Base-by-base conservation (phyloP, 345 rosid species). In the Rubroshorea leprosula region DNA sequence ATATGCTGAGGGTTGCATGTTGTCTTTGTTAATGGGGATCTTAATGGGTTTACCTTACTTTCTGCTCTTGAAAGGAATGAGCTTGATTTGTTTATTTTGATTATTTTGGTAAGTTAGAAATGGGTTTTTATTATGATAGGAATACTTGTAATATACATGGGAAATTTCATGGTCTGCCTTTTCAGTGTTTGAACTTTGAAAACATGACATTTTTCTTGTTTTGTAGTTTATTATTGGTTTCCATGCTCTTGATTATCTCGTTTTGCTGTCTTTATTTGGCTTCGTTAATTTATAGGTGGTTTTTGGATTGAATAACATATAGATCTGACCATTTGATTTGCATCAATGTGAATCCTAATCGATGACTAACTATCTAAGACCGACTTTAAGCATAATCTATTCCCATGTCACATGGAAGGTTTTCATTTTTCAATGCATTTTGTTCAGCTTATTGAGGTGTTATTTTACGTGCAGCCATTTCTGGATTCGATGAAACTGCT, bases 401-500 rank as follows among this genome's bases (percentile, higher is more conserved):
- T 83, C 73, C 67, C 48, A 61, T 67, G 64, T 78, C 91, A 89
- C 95, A 86, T 83, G 96, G 74, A 68, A 38, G 61, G 71, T 35
- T 63, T 74, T n/a, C n/a, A n/a, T n/a, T 58, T 76, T 64, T 51
- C 63, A 68, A 68, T 63, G 65, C 54, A 60, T 66, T 73, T 75
- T 27, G 73, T 76, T 78, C 62, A 46, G 64, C 55, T 62, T 60
- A 39, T 63, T 45, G 67, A 64, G 63, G 61, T 70, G n/a, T 74
- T 69, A 2, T 74, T 75, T 66, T 71, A 58, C 69, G 49, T 61
- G 60, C 68, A 62, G 70, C 66, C 76, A 60, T 62, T 61, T 69
- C 57, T 55, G 72, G 60, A 43, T 68, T 65, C 62, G 60, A 55
- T 43, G 67, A 66, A 71, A 27, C 39, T 67, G 62, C 57, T 38